Evolutionary conservation across 2,329 filamentous ascomycete species (phyloP).

Genomic region (Polychaeton citri): DNA sequence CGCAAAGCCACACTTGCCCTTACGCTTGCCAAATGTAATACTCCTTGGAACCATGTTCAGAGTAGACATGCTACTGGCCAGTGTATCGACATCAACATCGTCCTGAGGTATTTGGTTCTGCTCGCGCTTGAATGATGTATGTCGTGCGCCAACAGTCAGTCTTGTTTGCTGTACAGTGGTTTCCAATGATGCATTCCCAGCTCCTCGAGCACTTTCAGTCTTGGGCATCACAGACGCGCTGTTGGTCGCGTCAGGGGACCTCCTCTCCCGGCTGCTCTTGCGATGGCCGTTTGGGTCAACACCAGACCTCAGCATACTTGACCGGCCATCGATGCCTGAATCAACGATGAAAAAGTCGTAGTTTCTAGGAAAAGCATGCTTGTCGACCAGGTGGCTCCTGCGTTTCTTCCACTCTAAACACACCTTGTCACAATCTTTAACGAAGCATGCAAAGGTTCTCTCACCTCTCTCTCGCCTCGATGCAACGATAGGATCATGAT

Average conservation of each 20-base stretch:
- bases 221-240: too few species aligned
- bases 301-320: constrained; percentile 59
- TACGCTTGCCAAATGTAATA: constrained; percentile 11
- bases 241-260: constrained; percentile 1
- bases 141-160: too few species aligned
- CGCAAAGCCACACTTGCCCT: constrained; percentile 12
- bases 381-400: constrained; percentile 79
- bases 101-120: too few species aligned
- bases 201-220: too few species aligned
- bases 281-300: constrained; percentile 19
- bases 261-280: constrained; percentile 17
- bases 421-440: constrained; percentile 74
- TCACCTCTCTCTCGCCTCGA: constrained; percentile 66
- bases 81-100: background rate
- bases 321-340: constrained; percentile 75
- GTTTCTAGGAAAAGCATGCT: constrained; percentile 75
- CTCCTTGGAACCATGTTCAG: constrained; percentile 12
- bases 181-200: too few species aligned
- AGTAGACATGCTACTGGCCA: constrained; percentile 3
- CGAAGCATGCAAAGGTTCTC: constrained; percentile 84
- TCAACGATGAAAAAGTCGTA: constrained; percentile 83
- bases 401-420: constrained; percentile 76
- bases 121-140: too few species aligned
- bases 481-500: constrained; percentile 68
- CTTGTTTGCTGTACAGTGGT: too few species aligned